Conservation (phyloP, 805 yeast species). For the Candida succiphila region DNA sequence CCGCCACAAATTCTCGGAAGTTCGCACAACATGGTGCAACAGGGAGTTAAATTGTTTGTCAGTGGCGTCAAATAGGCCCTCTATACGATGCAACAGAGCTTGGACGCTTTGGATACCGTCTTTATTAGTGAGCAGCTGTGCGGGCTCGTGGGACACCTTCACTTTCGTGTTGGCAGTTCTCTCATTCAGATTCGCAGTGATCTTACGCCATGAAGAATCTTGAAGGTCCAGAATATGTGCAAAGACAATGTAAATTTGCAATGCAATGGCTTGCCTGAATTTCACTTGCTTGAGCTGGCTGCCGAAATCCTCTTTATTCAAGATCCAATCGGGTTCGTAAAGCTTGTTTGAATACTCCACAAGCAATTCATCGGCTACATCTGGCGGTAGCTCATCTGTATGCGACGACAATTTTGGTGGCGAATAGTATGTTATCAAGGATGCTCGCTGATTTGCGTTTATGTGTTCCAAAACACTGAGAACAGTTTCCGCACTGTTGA, state of each 20-base stretch:
- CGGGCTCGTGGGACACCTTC: slow-evolving; percentile 8
- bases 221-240: slow-evolving; percentile 11
- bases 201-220: slow-evolving; percentile 10
- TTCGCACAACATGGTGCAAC: too few relatives aligned
- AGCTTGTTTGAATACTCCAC: slow-evolving; percentile 4
- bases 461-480: too few relatives aligned
- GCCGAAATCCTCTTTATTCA: slow-evolving; percentile 13
- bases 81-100: too few relatives aligned
- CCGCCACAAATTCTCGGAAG: slow-evolving; percentile 15
- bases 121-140: slow-evolving; percentile 7
- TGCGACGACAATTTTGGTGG: too few relatives aligned
- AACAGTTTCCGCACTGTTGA: too few relatives aligned
- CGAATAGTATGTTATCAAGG: too few relatives aligned
- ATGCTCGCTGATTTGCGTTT: too few relatives aligned
- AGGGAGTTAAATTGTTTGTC: too few relatives aligned
- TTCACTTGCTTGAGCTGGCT: slow-evolving; percentile 9
- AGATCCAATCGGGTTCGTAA: slow-evolving; percentile 20
- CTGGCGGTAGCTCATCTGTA: too few relatives aligned
- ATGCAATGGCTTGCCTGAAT: slow-evolving; percentile 8
- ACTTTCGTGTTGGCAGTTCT: slow-evolving; percentile 11
- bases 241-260: slow-evolving; percentile 17
- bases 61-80: too few relatives aligned
- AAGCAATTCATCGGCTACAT: background rate
- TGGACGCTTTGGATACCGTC: slow-evolving; percentile 4
- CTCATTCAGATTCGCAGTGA: slow-evolving; percentile 7